A percentile compares a stretch with the other conserved stretches of the same genome.
Conservation (phyloP, 352 stramenopile species). For the Paralagenidium karlingii region DNA sequence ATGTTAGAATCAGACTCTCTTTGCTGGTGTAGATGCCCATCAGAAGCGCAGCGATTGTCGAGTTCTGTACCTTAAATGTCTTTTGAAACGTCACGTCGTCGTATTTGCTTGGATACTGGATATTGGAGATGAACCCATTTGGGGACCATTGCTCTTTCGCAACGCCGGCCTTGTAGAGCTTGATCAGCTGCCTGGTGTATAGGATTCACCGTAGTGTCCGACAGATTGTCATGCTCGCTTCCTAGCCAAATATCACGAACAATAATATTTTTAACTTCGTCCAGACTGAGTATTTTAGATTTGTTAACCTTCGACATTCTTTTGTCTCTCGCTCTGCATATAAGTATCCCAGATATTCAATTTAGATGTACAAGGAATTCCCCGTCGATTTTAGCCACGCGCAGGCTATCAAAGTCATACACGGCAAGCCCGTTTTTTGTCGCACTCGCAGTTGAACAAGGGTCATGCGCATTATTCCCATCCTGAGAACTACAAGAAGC, state of each 20-base stretch:
- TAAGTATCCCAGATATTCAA: conserved; percentile 9
- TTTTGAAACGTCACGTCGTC: conserved; percentile 5
- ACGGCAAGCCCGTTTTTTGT: conserved; percentile 10
- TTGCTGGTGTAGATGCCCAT: conserved; percentile 7
- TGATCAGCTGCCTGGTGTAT: conserved; percentile 4
- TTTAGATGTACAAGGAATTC: conserved; percentile 11
- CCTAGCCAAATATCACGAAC: conserved; percentile 1
- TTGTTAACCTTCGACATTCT: conserved; percentile 3
- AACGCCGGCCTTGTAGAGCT: conserved; percentile 3
- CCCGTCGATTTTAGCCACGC: conserved; percentile 6
- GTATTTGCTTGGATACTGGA: conserved; percentile 4
- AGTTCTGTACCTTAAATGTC: conserved; percentile 8
- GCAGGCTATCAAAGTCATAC: conserved; percentile 8
- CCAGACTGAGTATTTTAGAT: conserved; percentile 5
- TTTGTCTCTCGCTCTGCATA: conserved; percentile 5
- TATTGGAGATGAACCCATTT: conserved; percentile 5
- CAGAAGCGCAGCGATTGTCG: conserved; percentile 6
- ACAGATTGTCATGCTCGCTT: conserved; percentile 3
- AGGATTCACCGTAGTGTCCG: conserved; percentile 1
- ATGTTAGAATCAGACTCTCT: conserved; percentile 8
- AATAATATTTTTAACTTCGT: conserved; percentile 4
- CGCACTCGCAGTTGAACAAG: conserved; percentile 8
- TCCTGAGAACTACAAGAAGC: conserved; percentile 13
- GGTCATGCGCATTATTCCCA: conserved; percentile 9
- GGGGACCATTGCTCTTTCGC: conserved; percentile 3